Evolutionary conservation across 192 early-diverging fungal genomes (phyloP).

Genomic region (Backusella macrospora): DNA sequence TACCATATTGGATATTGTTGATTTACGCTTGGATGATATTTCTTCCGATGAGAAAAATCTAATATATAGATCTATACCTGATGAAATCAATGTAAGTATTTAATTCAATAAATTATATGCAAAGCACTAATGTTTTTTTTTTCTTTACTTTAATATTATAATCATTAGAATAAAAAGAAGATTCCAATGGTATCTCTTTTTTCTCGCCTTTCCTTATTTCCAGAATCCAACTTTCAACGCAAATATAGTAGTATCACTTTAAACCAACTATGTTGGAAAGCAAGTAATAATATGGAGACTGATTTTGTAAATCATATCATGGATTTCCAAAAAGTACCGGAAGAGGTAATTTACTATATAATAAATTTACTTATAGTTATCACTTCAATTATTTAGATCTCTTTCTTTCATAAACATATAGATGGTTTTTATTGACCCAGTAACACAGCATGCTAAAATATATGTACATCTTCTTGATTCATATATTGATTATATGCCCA

Average conservation of each 20-base stretch:
- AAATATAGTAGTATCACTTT: slow-evolving; percentile 60
- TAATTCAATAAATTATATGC: background rate
- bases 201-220: slow-evolving; percentile 51
- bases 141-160: too few species aligned
- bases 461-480: slow-evolving; percentile 58
- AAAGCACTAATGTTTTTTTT: too few species aligned
- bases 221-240: slow-evolving; percentile 55
- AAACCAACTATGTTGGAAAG: slow-evolving; percentile 52
- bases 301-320: slow-evolving; percentile 56
- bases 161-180: slow-evolving; percentile 45
- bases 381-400: background rate
- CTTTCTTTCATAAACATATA: slow-evolving; percentile 13
- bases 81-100: slow-evolving; percentile 44
- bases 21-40: slow-evolving; percentile 46
- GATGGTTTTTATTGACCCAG: slow-evolving; percentile 47
- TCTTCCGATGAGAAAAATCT: slow-evolving; percentile 28
- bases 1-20: slow-evolving; percentile 53
- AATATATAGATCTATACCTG: slow-evolving; percentile 48
- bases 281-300: slow-evolving; percentile 31
- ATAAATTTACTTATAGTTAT: slow-evolving; percentile 25
- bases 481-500: slow-evolving; percentile 64
- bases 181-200: slow-evolving; percentile 62
- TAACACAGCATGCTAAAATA: slow-evolving; percentile 59
- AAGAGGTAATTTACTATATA: slow-evolving; percentile 34
- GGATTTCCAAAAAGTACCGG: slow-evolving; percentile 60